Conservation (phyloP, 805 yeast genomes). For the Candida pseudoglaebosa region DNA sequence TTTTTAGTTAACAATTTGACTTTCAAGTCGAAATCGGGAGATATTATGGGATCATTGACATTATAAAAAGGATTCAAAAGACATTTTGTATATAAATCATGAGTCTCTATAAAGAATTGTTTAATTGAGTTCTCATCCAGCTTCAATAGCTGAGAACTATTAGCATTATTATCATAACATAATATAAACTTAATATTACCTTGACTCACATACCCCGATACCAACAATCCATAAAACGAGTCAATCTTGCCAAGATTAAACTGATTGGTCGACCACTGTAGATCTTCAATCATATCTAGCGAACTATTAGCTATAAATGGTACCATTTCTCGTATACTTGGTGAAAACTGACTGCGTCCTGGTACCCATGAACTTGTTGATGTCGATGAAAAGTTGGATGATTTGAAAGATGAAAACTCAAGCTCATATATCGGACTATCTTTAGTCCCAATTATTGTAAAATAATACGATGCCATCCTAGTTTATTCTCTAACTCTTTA, state of each 20-base stretch:
- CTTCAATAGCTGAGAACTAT: constrained; percentile 10
- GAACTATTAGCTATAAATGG: constrained; percentile 90
- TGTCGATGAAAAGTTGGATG: constrained; percentile 10
- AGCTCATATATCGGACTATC: constrained; percentile 87
- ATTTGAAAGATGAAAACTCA: constrained; percentile 71
- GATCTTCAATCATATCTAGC: constrained; percentile 84
- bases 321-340: constrained; percentile 69
- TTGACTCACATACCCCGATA: constrained; percentile 85
- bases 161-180: constrained; percentile 34
- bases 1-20: constrained; percentile 71
- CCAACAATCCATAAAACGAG: constrained; percentile 73
- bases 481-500: no score
- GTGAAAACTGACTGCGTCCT: constrained; percentile 61
- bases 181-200: constrained; percentile 81
- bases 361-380: constrained; percentile 15
- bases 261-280: constrained; percentile 70
- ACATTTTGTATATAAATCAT: constrained; percentile 84
- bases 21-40: constrained; percentile 70
- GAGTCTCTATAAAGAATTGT: constrained; percentile 79
- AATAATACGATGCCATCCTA: constrained; percentile 79
- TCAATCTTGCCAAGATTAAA: constrained; percentile 77
- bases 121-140: constrained; percentile 67
- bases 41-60: constrained; percentile 67
- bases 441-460: constrained; percentile 80
- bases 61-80: constrained; percentile 82